Conservation (phyloP, 1,139 yeast genomes). For the Pichia sp. region DNA sequence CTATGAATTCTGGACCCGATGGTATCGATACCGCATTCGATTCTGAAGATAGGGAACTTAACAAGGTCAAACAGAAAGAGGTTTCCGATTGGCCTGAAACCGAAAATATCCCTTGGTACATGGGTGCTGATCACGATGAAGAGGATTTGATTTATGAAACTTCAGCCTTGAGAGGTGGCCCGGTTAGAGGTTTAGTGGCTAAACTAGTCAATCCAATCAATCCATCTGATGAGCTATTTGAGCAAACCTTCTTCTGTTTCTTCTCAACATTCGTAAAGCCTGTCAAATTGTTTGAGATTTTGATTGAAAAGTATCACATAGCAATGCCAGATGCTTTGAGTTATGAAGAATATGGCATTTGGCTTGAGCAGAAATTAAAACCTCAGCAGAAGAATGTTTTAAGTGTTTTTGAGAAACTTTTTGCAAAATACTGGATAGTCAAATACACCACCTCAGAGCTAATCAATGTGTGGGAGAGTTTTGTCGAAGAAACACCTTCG, state of each 20-base stretch:
- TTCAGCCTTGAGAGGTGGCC: constrained; percentile 84
- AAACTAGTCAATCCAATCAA: constrained; percentile 78
- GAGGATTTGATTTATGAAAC: constrained; percentile 67
- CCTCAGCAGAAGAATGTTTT: constrained; percentile 70
- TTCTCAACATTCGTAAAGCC: constrained; percentile 76
- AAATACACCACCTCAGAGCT: constrained; percentile 34
- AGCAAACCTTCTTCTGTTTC: constrained; percentile 66
- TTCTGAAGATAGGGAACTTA: constrained; percentile 2
- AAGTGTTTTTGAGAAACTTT: constrained; percentile 64
- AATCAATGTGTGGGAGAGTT: constrained; percentile 50
- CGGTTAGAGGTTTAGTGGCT: constrained; percentile 73
- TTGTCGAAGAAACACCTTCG: constrained; percentile 39
- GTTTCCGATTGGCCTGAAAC: constrained; percentile 7
- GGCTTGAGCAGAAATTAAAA: constrained; percentile 70
- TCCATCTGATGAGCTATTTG: constrained; percentile 59
- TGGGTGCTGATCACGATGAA: constrained; percentile 70
- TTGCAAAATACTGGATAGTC: constrained; percentile 69
- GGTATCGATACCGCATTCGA: background rate
- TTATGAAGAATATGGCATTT: constrained; percentile 73
- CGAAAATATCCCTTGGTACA: constrained; percentile 64
- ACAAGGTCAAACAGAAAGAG: constrained; percentile 18
- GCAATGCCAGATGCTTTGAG: constrained; percentile 87
- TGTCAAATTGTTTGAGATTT: constrained; percentile 54
- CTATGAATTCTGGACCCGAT: background rate
- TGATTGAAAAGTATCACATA: constrained; percentile 64